These are phyloP conservation scores for Beauveria bassiana DNA, from an alignment of 2,329 filamentous ascomycete genomes.

Conservation along the genomic window DNA sequence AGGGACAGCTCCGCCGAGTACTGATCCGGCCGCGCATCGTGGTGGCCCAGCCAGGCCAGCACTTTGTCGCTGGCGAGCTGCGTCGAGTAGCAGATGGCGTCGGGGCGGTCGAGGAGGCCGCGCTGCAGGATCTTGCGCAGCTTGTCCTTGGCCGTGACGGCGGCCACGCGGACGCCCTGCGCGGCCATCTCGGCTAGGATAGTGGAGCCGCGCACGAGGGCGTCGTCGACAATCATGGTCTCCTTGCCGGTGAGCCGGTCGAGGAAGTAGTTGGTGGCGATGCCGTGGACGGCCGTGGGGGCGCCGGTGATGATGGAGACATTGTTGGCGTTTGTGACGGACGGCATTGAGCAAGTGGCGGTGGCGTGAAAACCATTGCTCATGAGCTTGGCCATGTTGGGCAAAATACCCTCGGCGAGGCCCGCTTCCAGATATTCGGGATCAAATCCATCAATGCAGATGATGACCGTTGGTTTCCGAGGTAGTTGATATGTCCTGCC, in stretches of 20 bases:
- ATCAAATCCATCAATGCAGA: constrained; percentile 37
- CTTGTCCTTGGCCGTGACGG: constrained; percentile 38
- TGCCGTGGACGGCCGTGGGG: constrained; percentile 31
- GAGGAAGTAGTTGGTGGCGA: constrained; percentile 36
- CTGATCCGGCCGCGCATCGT: constrained; percentile 25
- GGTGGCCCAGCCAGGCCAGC: constrained; percentile 28
- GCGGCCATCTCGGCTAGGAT: constrained; percentile 32
- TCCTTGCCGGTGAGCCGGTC: constrained; percentile 31
- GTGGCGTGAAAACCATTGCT: constrained; percentile 30
- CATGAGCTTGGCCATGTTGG: constrained; percentile 24
- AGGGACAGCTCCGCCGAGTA: constrained; percentile 36
- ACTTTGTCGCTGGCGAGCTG: constrained; percentile 29
- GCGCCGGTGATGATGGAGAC: constrained; percentile 36
- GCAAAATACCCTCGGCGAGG: constrained; percentile 25
- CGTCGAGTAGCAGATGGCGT: constrained; percentile 31
- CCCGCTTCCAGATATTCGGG: constrained; percentile 31
- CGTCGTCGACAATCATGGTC: constrained; percentile 33
- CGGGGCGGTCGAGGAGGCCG: constrained; percentile 21
- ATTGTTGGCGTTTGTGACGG: constrained; percentile 38
- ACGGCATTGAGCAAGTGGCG: constrained; percentile 33
- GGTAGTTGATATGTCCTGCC: constrained; percentile 11
- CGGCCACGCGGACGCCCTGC: constrained; percentile 31
- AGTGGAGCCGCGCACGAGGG: constrained; percentile 31
- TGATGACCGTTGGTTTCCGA: constrained; percentile 27
- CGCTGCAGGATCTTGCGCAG: constrained; percentile 32